A percentile compares a stretch with the other conserved stretches of the same genome.
These are phyloP conservation scores for Phaeodactylum tricornutum DNA, from an alignment of 108 stramenopile species.

Conservation along the genomic window DNA sequence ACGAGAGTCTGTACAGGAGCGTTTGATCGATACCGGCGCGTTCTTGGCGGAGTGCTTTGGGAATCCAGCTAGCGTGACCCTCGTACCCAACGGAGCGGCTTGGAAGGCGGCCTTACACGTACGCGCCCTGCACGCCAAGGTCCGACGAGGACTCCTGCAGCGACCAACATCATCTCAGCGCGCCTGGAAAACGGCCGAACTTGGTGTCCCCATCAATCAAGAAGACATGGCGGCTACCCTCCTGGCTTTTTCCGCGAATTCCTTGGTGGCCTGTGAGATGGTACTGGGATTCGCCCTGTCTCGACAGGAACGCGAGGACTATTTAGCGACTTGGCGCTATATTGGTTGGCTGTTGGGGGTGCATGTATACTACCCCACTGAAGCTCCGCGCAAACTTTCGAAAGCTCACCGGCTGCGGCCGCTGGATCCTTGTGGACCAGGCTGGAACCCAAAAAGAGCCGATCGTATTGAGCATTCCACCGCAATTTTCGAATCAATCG, in stretches of 20 bases:
- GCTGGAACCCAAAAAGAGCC: conserved; percentile 10
- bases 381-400: too few relatives aligned
- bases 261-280: conserved; percentile 57
- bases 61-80: conserved; percentile 4
- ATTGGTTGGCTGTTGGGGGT: conserved; percentile 79
- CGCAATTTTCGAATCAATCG: conserved; percentile 28
- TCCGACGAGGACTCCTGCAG: conserved; percentile 45
- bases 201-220: conserved; percentile 79
- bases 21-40: conserved; percentile 64
- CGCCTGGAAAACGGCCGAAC: conserved; percentile 34
- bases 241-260: conserved; percentile 67
- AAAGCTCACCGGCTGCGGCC: too few relatives aligned
- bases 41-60: conserved; percentile 32
- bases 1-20: conserved; percentile 24
- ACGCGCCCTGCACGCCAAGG: conserved; percentile 72
- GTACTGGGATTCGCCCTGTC: conserved; percentile 35
- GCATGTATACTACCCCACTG: conserved; percentile 6
- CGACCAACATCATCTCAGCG: conserved; percentile 12
- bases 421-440: conserved; percentile 75
- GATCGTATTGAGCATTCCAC: conserved; percentile 33
- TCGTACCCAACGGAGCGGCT: conserved; percentile 41
- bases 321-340: conserved; percentile 77
- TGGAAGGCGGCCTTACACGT: conserved; percentile 67
- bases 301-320: conserved; percentile 44
- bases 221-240: conserved; percentile 80